Conservation (phyloP, 176 grass and related monocot species). For the Carex cristatella region DNA sequence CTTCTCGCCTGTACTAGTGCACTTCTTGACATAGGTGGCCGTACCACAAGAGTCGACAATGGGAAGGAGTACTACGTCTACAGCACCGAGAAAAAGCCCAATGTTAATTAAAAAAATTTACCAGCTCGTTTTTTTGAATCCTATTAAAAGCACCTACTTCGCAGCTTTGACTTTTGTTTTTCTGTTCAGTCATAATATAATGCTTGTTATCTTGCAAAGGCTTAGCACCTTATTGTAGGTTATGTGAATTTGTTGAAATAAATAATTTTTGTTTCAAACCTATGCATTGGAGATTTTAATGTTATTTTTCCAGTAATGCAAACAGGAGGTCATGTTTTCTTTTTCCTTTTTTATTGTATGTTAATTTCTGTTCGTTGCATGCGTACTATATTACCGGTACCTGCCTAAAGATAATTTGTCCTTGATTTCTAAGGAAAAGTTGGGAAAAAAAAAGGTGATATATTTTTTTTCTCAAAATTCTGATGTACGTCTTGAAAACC, state of each 20-base stretch:
- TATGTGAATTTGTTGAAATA: conserved; percentile 24
- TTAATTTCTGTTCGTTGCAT: not conserved
- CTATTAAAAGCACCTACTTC: not conserved
- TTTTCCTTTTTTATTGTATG: not conserved
- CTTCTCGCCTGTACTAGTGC: conserved; percentile 69
- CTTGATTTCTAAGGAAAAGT: not conserved
- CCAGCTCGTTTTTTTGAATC: not conserved
- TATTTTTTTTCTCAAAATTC: not conserved
- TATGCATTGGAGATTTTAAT: not conserved
- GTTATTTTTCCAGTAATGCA: not conserved
- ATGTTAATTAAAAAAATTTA: conserved; percentile 34
- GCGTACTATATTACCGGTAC: not conserved
- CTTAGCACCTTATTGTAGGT: conserved; percentile 21
- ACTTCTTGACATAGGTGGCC: conserved; percentile 61
- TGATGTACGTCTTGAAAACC: not conserved
- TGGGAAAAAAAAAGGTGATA: not conserved
- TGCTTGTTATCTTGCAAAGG: conserved; percentile 22
- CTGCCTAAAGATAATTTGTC: not conserved
- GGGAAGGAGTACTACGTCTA: conserved; percentile 72
- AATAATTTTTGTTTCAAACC: not conserved
- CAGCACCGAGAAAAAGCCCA: conserved; percentile 62
- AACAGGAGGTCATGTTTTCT: not conserved
- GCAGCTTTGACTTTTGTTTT: conserved; percentile 24
- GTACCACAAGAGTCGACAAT: conserved; percentile 68
- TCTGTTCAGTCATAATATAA: conserved; percentile 11